Evolutionary conservation across 495 filamentous ascomycete species (phyloP), one percentile per base, ranked within the genome.

Genomic region (Penicillium psychrofluorescens): DNA sequence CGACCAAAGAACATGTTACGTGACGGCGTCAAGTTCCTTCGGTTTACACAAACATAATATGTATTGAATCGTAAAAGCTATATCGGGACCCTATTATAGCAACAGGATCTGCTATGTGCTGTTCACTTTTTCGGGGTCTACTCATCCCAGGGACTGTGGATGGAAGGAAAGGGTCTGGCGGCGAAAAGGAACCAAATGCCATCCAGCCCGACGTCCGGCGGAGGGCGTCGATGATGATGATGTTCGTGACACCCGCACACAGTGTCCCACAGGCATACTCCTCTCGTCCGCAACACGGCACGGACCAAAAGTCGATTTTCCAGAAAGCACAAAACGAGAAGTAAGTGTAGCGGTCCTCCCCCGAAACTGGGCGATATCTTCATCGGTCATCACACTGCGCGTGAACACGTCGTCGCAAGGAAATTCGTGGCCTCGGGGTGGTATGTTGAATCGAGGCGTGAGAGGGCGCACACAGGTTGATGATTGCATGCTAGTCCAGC

Each of bases 371-470:
- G 13, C 9, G 27, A 33, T 13, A 7, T 34, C n/a, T 34, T 12
- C 32, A 34, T 34, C 22, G 34, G 38, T 33, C 36, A 44, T 45
- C 44, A 36, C 27, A 44, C 16, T 30, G 38, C 38, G 40, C 44
- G 14, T 15, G 11, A 41, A 12, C 35, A 42, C 45, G 44, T 49
- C 54, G 46, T 53, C 47, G 54, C 58, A 61, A 57, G 51, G 56
- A 64, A 64, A 64, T 63, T 66, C 59, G 53, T 64, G 46, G 64
- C 53, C 51, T 63, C 59, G 50, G 62, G 49, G 61, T 42, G 45
- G 35, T 30, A 50, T 43, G 36, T 43, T 51, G 57, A 28, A 39
- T 49, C 43, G 33, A 15, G 43, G 41, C 37, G 45, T 40, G 34
- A 46, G 35, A 28, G 31, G 22, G 37, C 41, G 35, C 32, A 35